Evolutionary conservation across 352 stramenopile species (phyloP).

Genomic region (Globisporangium spiculum): DNA sequence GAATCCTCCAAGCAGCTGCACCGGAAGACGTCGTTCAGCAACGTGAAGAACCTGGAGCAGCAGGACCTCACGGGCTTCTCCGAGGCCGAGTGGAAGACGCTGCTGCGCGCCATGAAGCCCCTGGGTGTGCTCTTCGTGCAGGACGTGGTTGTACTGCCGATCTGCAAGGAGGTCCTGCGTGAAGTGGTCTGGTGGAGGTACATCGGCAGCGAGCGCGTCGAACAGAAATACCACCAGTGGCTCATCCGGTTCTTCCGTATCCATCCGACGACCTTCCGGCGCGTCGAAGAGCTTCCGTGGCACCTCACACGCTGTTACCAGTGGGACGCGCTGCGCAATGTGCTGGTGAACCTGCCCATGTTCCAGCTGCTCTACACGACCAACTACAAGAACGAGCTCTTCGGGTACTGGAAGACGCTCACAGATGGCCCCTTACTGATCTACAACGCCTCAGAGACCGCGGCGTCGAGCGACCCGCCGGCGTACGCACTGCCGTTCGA

Average conservation of each 20-base stretch:
- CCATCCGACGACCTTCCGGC: constrained; percentile 75
- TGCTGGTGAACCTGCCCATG: constrained; percentile 88
- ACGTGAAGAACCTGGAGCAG: constrained; percentile 26
- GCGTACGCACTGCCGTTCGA: constrained; percentile 82
- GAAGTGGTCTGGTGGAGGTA: constrained; percentile 88
- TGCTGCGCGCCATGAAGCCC: constrained; percentile 67
- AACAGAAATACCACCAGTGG: constrained; percentile 79
- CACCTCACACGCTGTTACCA: constrained; percentile 89
- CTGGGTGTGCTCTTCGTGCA: constrained; percentile 82
- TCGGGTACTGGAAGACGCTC: constrained; percentile 88
- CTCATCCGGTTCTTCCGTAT: constrained; percentile 83
- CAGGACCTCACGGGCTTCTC: constrained; percentile 49
- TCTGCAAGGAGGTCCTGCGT: constrained; percentile 87
- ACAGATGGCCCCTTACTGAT: constrained; percentile 69
- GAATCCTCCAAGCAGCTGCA: constrained; percentile 19
- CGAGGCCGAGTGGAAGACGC: constrained; percentile 62
- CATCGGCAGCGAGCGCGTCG: constrained; percentile 64
- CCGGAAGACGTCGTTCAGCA: constrained; percentile 31
- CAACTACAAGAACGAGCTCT: constrained; percentile 89
- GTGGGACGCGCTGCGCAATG: constrained; percentile 82
- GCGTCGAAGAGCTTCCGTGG: constrained; percentile 90
- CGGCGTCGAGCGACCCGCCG: constrained; percentile 24
- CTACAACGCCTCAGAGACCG: constrained; percentile 28
- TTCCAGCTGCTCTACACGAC: constrained; percentile 91
- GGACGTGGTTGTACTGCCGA: constrained; percentile 81